Percentiles rank a stretch among this genome's conserved stretches.
These are phyloP conservation scores for Papiliotrema terrestris DNA, from an alignment of 1,284 basidiomycete genomes.

Conservation along the genomic window DNA sequence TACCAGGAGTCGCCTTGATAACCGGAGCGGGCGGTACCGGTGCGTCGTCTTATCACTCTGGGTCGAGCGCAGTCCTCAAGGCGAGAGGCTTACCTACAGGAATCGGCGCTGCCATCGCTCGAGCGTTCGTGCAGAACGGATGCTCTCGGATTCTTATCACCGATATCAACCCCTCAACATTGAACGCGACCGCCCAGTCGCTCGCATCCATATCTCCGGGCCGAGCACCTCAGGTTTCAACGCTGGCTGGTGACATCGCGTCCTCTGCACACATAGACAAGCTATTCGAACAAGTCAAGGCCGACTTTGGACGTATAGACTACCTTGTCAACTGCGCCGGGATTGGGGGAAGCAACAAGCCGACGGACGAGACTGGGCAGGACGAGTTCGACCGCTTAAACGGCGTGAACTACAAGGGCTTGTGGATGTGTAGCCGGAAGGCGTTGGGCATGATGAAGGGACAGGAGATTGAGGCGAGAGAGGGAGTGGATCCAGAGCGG, in stretches of 20 bases:
- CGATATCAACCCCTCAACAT: conserved; percentile 16
- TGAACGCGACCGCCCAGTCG: conserved; percentile 9
- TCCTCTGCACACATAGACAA: conserved; percentile 10
- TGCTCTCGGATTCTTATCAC: conserved; percentile 18
- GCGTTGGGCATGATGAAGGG: conserved; percentile 24
- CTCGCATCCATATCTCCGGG: conserved; percentile 1
- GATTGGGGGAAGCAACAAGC: conserved; percentile 15
- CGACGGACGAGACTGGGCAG: conserved; percentile 5
- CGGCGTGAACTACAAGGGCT: conserved; percentile 27
- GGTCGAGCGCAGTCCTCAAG: background rate
- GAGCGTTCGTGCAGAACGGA: conserved; percentile 18
- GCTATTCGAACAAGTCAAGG: conserved; percentile 13
- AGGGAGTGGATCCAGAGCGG: conserved; percentile 6
- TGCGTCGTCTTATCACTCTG: conserved; percentile 5
- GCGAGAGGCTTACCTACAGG: conserved; percentile 6
- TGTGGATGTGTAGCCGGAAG: conserved; percentile 23
- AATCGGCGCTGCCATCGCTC: conserved; percentile 22
- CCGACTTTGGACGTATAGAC: conserved; percentile 30
- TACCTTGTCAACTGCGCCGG: conserved; percentile 38
- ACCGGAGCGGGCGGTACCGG: conserved; percentile 27
- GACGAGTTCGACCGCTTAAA: conserved; percentile 31
- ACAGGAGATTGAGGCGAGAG: conserved; percentile 9
- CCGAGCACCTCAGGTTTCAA: conserved; percentile 3
- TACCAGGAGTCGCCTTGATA: conserved; percentile 19
- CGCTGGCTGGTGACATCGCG: conserved; percentile 18